Base-by-base conservation (phyloP, 2,329 filamentous ascomycete genomes). In the Nakataea oryzae region DNA sequence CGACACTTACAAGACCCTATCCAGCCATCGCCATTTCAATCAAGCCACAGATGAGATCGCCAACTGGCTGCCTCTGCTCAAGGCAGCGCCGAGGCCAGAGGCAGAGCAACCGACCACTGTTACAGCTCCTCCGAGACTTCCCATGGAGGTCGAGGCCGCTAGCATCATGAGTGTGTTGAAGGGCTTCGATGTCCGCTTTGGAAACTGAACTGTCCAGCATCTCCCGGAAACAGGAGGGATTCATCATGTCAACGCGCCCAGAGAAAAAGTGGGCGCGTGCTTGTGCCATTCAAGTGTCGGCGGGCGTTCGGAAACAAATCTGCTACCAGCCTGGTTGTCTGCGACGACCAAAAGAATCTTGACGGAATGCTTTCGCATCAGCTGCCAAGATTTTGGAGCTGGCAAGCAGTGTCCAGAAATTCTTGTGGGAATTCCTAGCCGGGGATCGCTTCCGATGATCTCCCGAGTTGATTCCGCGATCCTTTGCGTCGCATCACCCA, bases 111-210 rank as follows among this genome's bases (percentile, higher is more conserved):
- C 50, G 64, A 70, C 63, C n/a, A 28, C 68, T 67, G 32, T 68
- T 62, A 28, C 60, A 57, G 70, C 72, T 62, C 72, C 72, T 61
- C 74, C 75, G 64, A 78, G 78, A 62, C 81, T 81, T 55, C 86
- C 89, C 1, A 86, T 92, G 68, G 89, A 93, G 71, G 88, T 93
- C 21, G 89, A 93, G 74, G 88, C 89, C 8, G 89, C 89, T 0
- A 92, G 89, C 72, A 91, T 93, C 62, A 92, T 93, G 89, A 88
- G 87, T 55, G 89, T 92, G n/a, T 75, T 93, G 64, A 90, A 89
- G 73, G 87, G 89, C 65, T 93, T 93, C 74, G 89, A 93, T 69
- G 81, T 90, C 59, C 78, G 89, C 61, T 93, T 93, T 71, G 86
- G 86, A 17, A 41, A 41, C 14, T 50, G 12, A 24, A 24, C 21